Conservation (phyloP, 2,329 filamentous ascomycete genomes). For the Talaromyces sp. region DNA sequence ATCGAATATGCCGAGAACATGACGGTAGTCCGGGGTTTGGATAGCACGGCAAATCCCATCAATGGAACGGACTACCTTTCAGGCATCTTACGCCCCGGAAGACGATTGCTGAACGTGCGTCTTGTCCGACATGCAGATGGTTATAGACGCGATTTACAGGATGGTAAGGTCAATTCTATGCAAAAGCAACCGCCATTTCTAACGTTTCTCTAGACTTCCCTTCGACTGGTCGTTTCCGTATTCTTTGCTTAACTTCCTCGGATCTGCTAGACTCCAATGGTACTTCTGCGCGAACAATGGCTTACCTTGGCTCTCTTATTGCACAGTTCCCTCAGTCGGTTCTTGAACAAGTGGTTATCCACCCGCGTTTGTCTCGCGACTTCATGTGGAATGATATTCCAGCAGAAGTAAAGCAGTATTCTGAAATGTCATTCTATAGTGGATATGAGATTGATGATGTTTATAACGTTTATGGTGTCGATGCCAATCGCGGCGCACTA, state of each 20-base stretch:
- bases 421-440: constrained; percentile 41
- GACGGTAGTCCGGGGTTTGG: constrained; percentile 28
- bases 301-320: constrained; percentile 25
- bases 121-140: constrained; percentile 43
- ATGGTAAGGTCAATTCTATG: constrained; percentile 26
- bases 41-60: constrained; percentile 26
- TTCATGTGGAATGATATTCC: constrained; percentile 41
- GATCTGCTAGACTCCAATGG: constrained; percentile 38
- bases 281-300: constrained; percentile 28
- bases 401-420: constrained; percentile 32
- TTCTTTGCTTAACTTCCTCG: constrained; percentile 37
- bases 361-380: constrained; percentile 30
- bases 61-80: constrained; percentile 37
- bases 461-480: constrained; percentile 40
- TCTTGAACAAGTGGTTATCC: constrained; percentile 40
- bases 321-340: constrained; percentile 29
- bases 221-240: constrained; percentile 42
- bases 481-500: constrained; percentile 32
- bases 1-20: constrained; percentile 40
- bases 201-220: constrained; percentile 31
- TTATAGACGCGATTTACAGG: constrained; percentile 38
- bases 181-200: neutral
- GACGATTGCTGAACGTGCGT: constrained; percentile 37
- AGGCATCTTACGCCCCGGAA: constrained; percentile 39
- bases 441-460: constrained; percentile 39